These are phyloP conservation scores for Populus hybrid DNA, from an alignment of 441 rosid genomes.

Conservation along the genomic window DNA sequence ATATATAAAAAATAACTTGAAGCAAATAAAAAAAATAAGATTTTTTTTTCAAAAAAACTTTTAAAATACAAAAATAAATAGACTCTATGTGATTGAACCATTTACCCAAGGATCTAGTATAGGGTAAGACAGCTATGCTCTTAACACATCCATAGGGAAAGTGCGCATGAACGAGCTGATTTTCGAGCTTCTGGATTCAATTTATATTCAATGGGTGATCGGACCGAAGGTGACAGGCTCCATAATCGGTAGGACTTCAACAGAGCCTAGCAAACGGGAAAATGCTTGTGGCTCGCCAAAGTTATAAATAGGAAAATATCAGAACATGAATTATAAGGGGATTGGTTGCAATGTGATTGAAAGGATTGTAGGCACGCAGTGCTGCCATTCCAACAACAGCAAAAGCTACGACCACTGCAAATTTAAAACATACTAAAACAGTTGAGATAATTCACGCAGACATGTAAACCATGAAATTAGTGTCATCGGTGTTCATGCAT, in stretches of 20 bases:
- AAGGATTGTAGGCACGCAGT: constrained; percentile 49
- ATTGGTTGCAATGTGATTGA: neutral
- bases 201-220: too few relatives aligned
- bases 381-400: constrained; percentile 80
- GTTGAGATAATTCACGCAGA: constrained; percentile 14
- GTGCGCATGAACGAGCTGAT: too few relatives aligned
- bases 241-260: neutral
- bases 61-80: too few relatives aligned
- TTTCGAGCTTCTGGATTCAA: neutral
- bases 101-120: neutral
- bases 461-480: neutral
- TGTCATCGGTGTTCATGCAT: constrained; percentile 16
- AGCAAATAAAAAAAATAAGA: too few relatives aligned
- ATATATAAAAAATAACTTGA: too few relatives aligned
- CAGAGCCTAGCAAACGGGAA: neutral
- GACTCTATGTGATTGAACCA: neutral
- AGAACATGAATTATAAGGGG: neutral
- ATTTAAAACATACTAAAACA: constrained; percentile 9
- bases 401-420: constrained; percentile 82
- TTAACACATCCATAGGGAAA: too few relatives aligned
- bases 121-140: neutral
- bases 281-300: too few relatives aligned
- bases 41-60: too few relatives aligned
- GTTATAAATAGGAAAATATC: neutral
- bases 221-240: neutral